Percentiles rank a stretch among this genome's conserved stretches.
phyloP scores from a whole-genome alignment of 345 rosid genomes.

The Carallia brachiata region DNA sequence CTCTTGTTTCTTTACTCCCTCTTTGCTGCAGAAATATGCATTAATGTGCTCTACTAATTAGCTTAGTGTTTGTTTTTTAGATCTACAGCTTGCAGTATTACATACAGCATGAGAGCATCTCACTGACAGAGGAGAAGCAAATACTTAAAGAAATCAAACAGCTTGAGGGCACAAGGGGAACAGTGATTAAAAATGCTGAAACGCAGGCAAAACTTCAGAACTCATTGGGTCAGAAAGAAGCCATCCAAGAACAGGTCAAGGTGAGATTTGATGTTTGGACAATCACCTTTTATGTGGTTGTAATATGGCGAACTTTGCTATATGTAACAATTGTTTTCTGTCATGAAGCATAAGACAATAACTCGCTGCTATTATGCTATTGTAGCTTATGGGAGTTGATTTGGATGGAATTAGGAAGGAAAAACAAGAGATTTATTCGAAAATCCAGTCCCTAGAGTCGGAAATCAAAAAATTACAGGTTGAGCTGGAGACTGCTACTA shows the following conservation, averaged over 20 bases:
- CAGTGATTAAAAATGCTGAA: conserved; percentile 82
- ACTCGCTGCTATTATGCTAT: conserved; percentile 12
- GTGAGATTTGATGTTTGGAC: conserved; percentile 41
- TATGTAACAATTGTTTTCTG: neutral
- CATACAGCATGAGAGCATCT: conserved; percentile 91
- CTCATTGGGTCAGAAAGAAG: conserved; percentile 81
- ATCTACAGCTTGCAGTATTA: conserved; percentile 72
- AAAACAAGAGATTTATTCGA: conserved; percentile 61
- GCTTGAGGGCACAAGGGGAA: conserved; percentile 90
- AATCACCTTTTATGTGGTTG: neutral
- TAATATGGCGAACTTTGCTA: neutral
- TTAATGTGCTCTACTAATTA: conserved; percentile 11
- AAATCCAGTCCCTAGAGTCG: conserved; percentile 49
- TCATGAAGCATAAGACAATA: neutral
- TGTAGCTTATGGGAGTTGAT: conserved; percentile 82
- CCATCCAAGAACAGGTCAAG: conserved; percentile 87
- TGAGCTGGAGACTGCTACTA: conserved; percentile 44
- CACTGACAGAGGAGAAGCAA: conserved; percentile 90
- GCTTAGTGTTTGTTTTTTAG: conserved; percentile 38
- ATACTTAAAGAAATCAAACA: conserved; percentile 80
- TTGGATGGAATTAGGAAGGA: conserved; percentile 90
- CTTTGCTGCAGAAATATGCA: conserved; percentile 5
- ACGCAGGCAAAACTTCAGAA: conserved; percentile 82
- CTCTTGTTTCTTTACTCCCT: neutral
- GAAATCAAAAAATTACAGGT: conserved; percentile 57